Evolutionary conservation across 176 grass and related monocot genomes (phyloP), one percentile per base, ranked within the genome.

Genomic region (Elaeis guineensis): DNA sequence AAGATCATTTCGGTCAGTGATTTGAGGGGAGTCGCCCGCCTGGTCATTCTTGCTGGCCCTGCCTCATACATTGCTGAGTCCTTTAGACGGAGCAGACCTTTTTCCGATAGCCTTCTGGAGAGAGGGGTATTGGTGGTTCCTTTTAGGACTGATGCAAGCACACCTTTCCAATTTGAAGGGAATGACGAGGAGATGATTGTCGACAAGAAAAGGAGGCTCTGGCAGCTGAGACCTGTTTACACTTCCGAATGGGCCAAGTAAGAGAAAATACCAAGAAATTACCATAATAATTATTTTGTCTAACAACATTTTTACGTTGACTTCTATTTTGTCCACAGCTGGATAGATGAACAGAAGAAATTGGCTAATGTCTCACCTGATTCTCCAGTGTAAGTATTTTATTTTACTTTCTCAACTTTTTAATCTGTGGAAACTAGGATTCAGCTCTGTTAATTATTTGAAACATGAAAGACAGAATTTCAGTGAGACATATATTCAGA

Each of bases 291-390:
- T 30, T 16, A 14, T 24, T 50, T 7, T 29, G 8, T 48, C 5
- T 69, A 19, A 4, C 2, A 2, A 73, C 1, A 55, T 54, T 63
- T 20, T 17, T 49, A 9, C 2, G 4, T 66, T 55, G 64, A 39
- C 8, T 32, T 17, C 55, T 21, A 30, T 17, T 14, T 67, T 77
- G 66, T 44, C 35, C 11, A 44, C 75, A 96, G 87, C 16, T 97
- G 92, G 92, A 19, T 97, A 26, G 81, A 80, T 23, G 92, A 91
- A 39, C 87, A 97, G 67, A 97, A 97, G 81, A 88, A 80, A 66
- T 55, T 96, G 24, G 92, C 92, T 1, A 87, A 90, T 66, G 83
- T 91, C n/a, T 52, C 75, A 19, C 62, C 51, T 9, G 87, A 88
- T 63, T 88, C 92, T 70, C 87, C 92, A 5, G 92, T 96, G 87